Base-by-base conservation (phyloP, 331 rosid species). In the Quercus phellos region DNA sequence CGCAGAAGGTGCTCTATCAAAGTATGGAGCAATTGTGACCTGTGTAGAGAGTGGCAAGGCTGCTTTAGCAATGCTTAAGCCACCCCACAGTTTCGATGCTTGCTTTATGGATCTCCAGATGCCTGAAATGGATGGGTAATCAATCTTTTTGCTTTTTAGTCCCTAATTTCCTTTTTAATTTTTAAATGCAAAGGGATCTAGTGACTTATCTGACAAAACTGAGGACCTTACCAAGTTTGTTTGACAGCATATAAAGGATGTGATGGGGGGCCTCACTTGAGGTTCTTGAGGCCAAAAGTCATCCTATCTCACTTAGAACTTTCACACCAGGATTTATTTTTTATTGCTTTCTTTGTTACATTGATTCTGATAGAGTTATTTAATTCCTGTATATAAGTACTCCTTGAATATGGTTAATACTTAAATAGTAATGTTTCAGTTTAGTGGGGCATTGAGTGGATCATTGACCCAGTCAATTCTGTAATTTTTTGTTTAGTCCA, bases 91-190 rank as follows among this genome's bases (percentile, higher is more conserved):
- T 77, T 91, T 92, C 53, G 86, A 90, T 78, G 97, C 94, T 54
- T 94, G 99, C 84, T 94, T 94, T 90, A 94, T 94, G 99, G 99
- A 94, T 89, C 96, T 94, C 85, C 99, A 91, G 78, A 94, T 94
- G 99, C 99, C 98, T 24, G 97, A 91, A 87, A 94, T 94, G 98
- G 94, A 94, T 16, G 99, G 99, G 99, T 94, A 92, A 86, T 46
- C 73, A 58, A 73, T 78, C 81, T 70, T 38, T 75, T 26, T 32
- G 9, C 55, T 83, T 66, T 55, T 29, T 58, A 21, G 16, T 43
- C 42, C 68, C 55, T 73, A 4, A 30, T 34, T 61, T 63, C 35
- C 14, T 68, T 55, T 76, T n/a, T 56, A 13, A 43, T 8, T 63
- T 76, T 77, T 74, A 55, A 72, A 68, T 75, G 73, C 69, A 68